Percentiles rank a stretch among this genome's conserved stretches.
Conservation (phyloP, 2,329 filamentous ascomycete species). For the Aspergillus pseudonomiae region DNA sequence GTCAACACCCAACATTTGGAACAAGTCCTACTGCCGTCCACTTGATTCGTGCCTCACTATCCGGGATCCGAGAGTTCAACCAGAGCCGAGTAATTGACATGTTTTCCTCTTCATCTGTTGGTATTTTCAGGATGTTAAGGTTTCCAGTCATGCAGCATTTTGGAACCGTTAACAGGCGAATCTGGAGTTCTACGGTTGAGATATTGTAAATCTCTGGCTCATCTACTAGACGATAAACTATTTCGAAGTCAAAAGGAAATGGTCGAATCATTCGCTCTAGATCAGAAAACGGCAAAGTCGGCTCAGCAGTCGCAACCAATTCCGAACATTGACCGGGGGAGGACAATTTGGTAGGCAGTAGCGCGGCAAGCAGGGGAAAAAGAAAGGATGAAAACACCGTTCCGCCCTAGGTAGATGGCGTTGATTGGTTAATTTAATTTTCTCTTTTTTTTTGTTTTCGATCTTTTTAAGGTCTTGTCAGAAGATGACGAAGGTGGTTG, state of each 20-base stretch:
- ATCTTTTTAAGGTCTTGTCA: not conserved
- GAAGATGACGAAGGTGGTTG: conserved; percentile 15
- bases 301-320: conserved; percentile 20
- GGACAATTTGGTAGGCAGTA: conserved; percentile 26
- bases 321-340: conserved; percentile 27
- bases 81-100: conserved; percentile 17
- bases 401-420: conserved; percentile 8
- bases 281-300: conserved; percentile 23
- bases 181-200: conserved; percentile 6
- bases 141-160: conserved; percentile 1
- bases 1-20: conserved; percentile 21
- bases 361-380: conserved; percentile 26
- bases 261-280: conserved; percentile 15
- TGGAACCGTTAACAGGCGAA: conserved; percentile 14
- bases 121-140: not conserved
- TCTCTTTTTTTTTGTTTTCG: conserved; percentile 1
- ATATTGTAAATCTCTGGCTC: conserved; percentile 14
- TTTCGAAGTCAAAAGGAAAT: not conserved
- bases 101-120: conserved; percentile 2
- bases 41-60: conserved; percentile 25
- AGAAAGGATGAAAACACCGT: conserved; percentile 16
- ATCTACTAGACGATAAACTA: conserved; percentile 12
- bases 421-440: conserved; percentile 14
- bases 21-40: conserved; percentile 23
- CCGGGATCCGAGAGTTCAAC: conserved; percentile 21